Conservation (phyloP, 1,284 basidiomycete genomes). For the Fistulinella cinereoalba region DNA sequence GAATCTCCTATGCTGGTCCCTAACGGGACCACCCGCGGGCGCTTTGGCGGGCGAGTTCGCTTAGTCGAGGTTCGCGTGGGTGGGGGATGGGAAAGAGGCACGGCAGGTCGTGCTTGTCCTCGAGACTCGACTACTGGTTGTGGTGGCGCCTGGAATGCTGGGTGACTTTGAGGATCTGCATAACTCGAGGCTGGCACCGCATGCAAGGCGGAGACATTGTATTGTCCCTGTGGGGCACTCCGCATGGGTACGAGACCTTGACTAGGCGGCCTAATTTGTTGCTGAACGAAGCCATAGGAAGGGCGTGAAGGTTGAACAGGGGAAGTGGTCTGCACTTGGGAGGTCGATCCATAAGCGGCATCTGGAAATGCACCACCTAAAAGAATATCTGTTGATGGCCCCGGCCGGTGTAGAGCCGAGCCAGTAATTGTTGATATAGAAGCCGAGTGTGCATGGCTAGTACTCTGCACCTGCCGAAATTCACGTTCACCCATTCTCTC, state of each 20-base stretch:
- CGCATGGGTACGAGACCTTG: slow-evolving; percentile 2
- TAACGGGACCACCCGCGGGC: slow-evolving; percentile 8
- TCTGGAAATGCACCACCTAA: not conserved
- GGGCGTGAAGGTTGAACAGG: slow-evolving; percentile 6
- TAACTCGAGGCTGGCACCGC: slow-evolving; percentile 3
- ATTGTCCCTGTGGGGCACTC: slow-evolving; percentile 9
- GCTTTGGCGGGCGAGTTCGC: slow-evolving; percentile 23
- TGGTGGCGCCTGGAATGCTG: slow-evolving; percentile 4
- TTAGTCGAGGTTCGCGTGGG: slow-evolving; percentile 16
- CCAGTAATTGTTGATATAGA: slow-evolving; percentile 29
- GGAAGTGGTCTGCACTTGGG: slow-evolving; percentile 4
- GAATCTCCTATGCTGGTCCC: not conserved
- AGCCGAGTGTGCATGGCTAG: slow-evolving; percentile 18
- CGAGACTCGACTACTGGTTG: slow-evolving; percentile 3
- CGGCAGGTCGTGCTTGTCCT: not conserved
- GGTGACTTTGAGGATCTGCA: slow-evolving; percentile 1
- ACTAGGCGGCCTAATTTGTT: slow-evolving; percentile 7
- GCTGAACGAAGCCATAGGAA: slow-evolving; percentile 5
- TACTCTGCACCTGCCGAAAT: not conserved
- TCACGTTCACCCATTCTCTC: not conserved
- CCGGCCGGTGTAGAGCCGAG: slow-evolving; percentile 17
- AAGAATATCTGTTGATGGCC: not conserved
- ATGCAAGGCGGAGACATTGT: slow-evolving; percentile 9
- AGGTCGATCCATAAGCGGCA: slow-evolving; percentile 3
- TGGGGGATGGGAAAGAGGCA: not conserved